Percentiles rank a stretch among this genome's conserved stretches.
phyloP scores from a whole-genome alignment of 2,329 filamentous ascomycete genomes.

The Xylariaceae sp. region DNA sequence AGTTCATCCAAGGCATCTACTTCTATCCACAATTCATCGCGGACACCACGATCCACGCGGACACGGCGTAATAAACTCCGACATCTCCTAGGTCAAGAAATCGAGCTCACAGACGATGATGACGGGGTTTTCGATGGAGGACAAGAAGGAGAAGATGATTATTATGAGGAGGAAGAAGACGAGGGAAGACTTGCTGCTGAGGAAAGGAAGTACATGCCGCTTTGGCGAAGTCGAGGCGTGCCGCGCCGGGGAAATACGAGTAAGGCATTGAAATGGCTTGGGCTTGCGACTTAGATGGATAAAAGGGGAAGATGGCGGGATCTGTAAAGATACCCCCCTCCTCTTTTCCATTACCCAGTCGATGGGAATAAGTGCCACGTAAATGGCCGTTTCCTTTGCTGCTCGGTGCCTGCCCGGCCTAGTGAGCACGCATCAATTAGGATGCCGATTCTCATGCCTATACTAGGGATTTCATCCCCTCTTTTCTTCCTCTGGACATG shows the following conservation, averaged over 20 bases:
- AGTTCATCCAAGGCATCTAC: constrained; percentile 21
- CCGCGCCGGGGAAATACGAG: constrained; percentile 39
- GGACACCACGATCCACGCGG: constrained; percentile 27
- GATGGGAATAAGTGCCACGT: too few species aligned
- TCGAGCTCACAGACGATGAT: background rate
- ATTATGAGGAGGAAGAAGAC: constrained; percentile 28
- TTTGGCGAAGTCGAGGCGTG: constrained; percentile 32
- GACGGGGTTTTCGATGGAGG: background rate
- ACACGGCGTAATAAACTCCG: constrained; percentile 31
- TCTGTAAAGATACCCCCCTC: too few species aligned
- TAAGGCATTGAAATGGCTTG: constrained; percentile 51
- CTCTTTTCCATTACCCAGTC: too few species aligned
- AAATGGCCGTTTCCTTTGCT: too few species aligned
- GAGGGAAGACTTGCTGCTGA: constrained; percentile 40
- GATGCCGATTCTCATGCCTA: too few species aligned
- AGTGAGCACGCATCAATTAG: too few species aligned
- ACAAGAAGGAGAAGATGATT: too few species aligned
- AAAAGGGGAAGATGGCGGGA: background rate
- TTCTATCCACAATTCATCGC: constrained; percentile 21
- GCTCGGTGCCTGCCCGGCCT: too few species aligned
- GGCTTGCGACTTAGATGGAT: constrained; percentile 30
- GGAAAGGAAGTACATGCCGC: constrained; percentile 48
- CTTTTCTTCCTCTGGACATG: too few species aligned
- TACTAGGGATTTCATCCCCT: too few species aligned
- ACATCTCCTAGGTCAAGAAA: constrained; percentile 22